Conservation (phyloP, 2,329 filamentous ascomycete genomes). For the Raffaelea albimanens region DNA sequence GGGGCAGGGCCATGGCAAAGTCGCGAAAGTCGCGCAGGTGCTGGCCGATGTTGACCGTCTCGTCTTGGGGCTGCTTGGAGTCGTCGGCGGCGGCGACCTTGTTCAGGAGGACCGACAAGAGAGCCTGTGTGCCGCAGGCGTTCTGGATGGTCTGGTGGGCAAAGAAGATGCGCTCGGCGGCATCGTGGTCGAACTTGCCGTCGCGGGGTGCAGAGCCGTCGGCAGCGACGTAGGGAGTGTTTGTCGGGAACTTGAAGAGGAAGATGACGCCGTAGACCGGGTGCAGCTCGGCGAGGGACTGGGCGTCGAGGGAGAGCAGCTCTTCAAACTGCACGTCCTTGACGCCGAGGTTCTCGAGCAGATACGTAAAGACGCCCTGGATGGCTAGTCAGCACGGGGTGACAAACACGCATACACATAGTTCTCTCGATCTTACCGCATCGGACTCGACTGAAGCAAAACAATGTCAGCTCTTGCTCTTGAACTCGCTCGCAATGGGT, state of each 20-base stretch:
- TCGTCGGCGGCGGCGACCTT: conserved; percentile 33
- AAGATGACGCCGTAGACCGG: conserved; percentile 95
- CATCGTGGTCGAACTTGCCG: conserved; percentile 68
- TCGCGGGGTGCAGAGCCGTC: conserved; percentile 62
- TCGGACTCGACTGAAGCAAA: conserved; percentile 69
- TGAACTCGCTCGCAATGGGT: too few relatives aligned
- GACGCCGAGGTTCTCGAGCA: conserved; percentile 84
- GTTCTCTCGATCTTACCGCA: conserved; percentile 51
- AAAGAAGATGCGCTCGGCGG: conserved; percentile 77
- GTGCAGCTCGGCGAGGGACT: conserved; percentile 59
- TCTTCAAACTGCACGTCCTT: conserved; percentile 96
- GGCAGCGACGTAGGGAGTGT: conserved; percentile 45
- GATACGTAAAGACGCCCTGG: conserved; percentile 90
- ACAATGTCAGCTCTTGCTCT: neutral
- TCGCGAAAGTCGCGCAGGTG: conserved; percentile 72
- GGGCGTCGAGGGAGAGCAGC: conserved; percentile 77
- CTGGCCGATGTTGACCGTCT: conserved; percentile 60
- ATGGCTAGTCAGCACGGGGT: too few relatives aligned
- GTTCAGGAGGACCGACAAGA: conserved; percentile 87
- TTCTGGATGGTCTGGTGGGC: conserved; percentile 97
- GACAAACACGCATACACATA: too few relatives aligned
- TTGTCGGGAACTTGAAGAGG: conserved; percentile 90
- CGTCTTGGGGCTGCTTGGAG: too few relatives aligned
- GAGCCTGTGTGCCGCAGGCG: conserved; percentile 91
- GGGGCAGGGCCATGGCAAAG: conserved; percentile 75